Base-by-base conservation (phyloP, 108 stramenopile genomes). In the Cyclotella sp. region DNA sequence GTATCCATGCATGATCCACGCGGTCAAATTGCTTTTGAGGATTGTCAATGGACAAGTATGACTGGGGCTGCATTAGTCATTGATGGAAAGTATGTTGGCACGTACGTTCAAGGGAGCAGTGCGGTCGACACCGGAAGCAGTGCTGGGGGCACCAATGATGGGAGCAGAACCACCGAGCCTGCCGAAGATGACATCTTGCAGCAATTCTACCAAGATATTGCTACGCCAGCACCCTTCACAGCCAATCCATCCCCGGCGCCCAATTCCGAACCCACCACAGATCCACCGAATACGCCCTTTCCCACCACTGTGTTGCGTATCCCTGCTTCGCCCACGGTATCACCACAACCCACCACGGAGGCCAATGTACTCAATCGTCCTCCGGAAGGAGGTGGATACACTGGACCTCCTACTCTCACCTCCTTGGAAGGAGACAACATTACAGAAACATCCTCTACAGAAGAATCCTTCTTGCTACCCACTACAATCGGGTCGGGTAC, bases 1-100 rank as follows among this genome's bases (percentile, higher is more conserved):
- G 57, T 82, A 22, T 26, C 75, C 5, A 75, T 82, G 81, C 57
- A 82, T 53, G 81, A 82, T 75, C 81, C 81, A 18, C 62, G 75
- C 2, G 81, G 81, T 27, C 70, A 60, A 16, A 66, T 76, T 26
- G n/a, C 34, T 12, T 76, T 82, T 63, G 69, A 76, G 12, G 55
- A 59, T 19, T 76, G 81, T 43, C 28, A 39, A 16, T 82, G 68
- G 61, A 29, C 67, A n/a, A 29, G 59, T 22, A 82, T 76, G 30
- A 19, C 24, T 22, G 81, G 81, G 8, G 65, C 34, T 45, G 69
- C 81, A 21, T 43, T 68, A 19, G 53, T 72, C 16, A 53, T 82
- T 58, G 63, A 82, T 72, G 81, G 80, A 28, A 26, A 43, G 46
- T 81, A 75, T 49, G n/a, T 40, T 26, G 46, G 59, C 19, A 67